phyloP scores from a whole-genome alignment of 2,329 filamentous ascomycete genomes.

The Decorospora gaudefroyi region DNA sequence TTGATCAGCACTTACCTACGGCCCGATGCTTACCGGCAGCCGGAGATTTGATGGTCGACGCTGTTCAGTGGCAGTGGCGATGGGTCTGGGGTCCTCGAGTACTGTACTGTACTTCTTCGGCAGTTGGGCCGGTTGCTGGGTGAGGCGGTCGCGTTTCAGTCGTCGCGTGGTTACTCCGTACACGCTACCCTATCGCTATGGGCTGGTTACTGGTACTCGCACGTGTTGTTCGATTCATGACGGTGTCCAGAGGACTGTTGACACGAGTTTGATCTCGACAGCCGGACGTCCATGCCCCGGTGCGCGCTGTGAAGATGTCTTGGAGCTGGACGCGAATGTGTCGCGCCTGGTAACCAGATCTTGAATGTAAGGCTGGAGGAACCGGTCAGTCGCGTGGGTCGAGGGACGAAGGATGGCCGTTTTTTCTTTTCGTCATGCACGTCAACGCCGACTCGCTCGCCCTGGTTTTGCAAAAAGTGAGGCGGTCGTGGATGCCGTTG shows the following conservation, averaged over 20 bases:
- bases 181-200: too few relatives aligned
- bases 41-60: too few relatives aligned
- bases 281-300: too few relatives aligned
- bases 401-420: conserved; percentile 10
- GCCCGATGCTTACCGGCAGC: neutral
- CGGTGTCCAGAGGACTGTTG: too few relatives aligned
- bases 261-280: too few relatives aligned
- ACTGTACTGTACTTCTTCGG: too few relatives aligned
- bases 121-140: conserved; percentile 5
- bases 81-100: conserved; percentile 1
- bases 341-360: conserved; percentile 1
- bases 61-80: too few relatives aligned
- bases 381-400: conserved; percentile 19
- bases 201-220: too few relatives aligned
- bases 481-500: conserved; percentile 33
- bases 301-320: too few relatives aligned
- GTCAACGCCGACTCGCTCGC: conserved; percentile 28
- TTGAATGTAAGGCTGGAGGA: conserved; percentile 8
- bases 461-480: conserved; percentile 41
- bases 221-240: too few relatives aligned
- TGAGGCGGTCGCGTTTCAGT: conserved; percentile 14
- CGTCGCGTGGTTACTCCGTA: neutral
- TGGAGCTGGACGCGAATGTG: too few relatives aligned
- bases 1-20: conserved; percentile 1
- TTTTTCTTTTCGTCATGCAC: conserved; percentile 13